Evolutionary conservation across 192 early-diverging fungal species (phyloP).

Genomic region (Coemansia guatemalensis): DNA sequence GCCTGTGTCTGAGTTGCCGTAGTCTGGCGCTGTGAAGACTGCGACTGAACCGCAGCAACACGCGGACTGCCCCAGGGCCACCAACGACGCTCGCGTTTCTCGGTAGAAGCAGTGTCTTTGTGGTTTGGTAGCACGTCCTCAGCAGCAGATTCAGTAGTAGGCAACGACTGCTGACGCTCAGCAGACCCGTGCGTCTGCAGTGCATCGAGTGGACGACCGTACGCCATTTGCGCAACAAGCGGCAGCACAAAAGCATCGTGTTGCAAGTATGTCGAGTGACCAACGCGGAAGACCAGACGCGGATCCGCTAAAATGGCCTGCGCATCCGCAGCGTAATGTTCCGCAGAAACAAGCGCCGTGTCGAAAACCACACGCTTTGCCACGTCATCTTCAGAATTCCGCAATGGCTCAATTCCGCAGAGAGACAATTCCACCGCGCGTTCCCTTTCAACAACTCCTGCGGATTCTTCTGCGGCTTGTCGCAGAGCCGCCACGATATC

Average conservation of each 20-base stretch:
- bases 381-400: not conserved
- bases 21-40: no score
- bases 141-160: not conserved
- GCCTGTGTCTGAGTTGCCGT: no score
- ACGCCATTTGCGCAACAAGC: constrained; percentile 46
- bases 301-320: constrained; percentile 28
- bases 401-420: constrained; percentile 38
- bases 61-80: constrained; percentile 41
- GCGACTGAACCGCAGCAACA: not conserved
- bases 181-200: not conserved
- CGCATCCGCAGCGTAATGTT: constrained; percentile 19
- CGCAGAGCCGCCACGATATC: no score
- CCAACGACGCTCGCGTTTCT: constrained; percentile 39
- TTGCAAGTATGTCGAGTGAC: constrained; percentile 20
- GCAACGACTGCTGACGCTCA: not conserved
- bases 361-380: constrained; percentile 20
- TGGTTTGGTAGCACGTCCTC: not conserved
- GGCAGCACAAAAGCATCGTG: constrained; percentile 34
- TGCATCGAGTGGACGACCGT: constrained; percentile 16
- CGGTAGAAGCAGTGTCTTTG: not conserved
- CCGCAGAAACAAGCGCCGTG: constrained; percentile 8
- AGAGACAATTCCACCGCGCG: constrained; percentile 24
- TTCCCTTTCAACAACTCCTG: not conserved
- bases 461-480: no score
- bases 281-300: constrained; percentile 24